Conservation (phyloP, 2,329 filamentous ascomycete genomes). For the Fusarium stilboides region DNA sequence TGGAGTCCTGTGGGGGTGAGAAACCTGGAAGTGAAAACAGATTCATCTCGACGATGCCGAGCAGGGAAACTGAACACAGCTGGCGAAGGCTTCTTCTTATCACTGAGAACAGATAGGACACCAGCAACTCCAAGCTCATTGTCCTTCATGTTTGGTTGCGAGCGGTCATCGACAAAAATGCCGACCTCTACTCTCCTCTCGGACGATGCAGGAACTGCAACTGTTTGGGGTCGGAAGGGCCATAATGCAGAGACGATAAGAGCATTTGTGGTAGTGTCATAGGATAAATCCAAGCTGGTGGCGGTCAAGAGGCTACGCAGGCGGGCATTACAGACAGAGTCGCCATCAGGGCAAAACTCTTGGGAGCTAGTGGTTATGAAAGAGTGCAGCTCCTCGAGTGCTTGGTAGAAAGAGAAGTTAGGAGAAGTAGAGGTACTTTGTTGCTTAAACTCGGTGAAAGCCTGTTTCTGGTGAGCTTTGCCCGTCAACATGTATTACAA, state of each 20-base stretch:
- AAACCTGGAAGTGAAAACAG: constrained; percentile 75
- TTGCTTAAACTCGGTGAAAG: constrained; percentile 70
- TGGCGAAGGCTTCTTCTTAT: constrained; percentile 79
- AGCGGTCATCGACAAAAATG: constrained; percentile 75
- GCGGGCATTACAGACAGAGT: constrained; percentile 65
- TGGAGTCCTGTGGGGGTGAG: constrained; percentile 84
- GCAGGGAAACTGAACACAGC: constrained; percentile 88
- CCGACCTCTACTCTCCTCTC: constrained; percentile 82
- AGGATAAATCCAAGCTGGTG: constrained; percentile 82
- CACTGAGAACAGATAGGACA: constrained; percentile 82
- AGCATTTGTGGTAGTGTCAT: constrained; percentile 76
- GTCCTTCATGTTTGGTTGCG: constrained; percentile 70
- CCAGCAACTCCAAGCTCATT: constrained; percentile 86
- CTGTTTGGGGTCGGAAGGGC: constrained; percentile 61
- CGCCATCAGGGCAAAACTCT: constrained; percentile 65
- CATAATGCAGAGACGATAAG: constrained; percentile 77
- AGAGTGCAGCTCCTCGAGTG: constrained; percentile 69
- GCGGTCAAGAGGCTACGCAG: constrained; percentile 65
- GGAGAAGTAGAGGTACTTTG: constrained; percentile 60
- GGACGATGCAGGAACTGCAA: constrained; percentile 59
- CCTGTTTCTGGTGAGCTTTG: constrained; percentile 54
- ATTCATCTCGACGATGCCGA: constrained; percentile 75
- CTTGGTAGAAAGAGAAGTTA: constrained; percentile 78
- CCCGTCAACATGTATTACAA: background rate
- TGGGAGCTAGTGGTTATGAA: constrained; percentile 69